Conservation (phyloP, 2,329 filamentous ascomycete species). For the Rasamsonia emersonii region DNA sequence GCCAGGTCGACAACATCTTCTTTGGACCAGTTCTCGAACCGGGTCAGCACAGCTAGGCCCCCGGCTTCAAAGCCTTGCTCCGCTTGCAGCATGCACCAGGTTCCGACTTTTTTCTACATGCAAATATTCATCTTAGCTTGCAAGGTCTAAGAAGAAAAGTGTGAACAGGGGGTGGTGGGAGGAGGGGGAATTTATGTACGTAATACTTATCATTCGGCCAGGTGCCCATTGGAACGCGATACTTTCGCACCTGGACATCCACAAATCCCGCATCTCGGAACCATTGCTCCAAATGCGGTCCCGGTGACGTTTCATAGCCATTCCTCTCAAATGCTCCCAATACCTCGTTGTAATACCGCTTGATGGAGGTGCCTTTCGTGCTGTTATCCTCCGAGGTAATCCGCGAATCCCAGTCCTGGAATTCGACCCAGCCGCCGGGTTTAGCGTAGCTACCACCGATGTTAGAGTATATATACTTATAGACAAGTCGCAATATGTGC, state of each 20-base stretch:
- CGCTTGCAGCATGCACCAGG: constrained; percentile 17
- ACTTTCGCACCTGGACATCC: constrained; percentile 18
- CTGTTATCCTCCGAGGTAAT: neutral
- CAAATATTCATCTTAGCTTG: constrained; percentile 1
- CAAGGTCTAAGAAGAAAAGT: neutral
- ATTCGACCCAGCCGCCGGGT: constrained; percentile 1
- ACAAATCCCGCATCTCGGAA: constrained; percentile 19
- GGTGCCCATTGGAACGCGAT: constrained; percentile 21
- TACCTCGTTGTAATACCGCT: neutral
- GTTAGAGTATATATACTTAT: neutral
- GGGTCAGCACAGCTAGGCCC: neutral
- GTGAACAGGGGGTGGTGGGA: neutral
- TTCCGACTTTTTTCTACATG: constrained; percentile 17
- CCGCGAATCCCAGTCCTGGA: neutral
- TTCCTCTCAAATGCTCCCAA: constrained; percentile 1
- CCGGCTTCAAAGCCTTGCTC: constrained; percentile 20
- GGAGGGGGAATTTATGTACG: neutral
- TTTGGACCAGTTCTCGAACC: neutral
- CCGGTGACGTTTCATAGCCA: neutral
- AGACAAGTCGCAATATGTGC: neutral
- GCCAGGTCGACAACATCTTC: neutral
- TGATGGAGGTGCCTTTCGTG: neutral
- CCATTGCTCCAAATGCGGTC: neutral
- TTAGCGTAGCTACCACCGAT: neutral
- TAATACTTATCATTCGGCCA: constrained; percentile 18